Evolutionary conservation across 192 early-diverging fungal genomes (phyloP), one percentile per base, ranked within the genome.

Genomic region (Diversispora eburnea): DNA sequence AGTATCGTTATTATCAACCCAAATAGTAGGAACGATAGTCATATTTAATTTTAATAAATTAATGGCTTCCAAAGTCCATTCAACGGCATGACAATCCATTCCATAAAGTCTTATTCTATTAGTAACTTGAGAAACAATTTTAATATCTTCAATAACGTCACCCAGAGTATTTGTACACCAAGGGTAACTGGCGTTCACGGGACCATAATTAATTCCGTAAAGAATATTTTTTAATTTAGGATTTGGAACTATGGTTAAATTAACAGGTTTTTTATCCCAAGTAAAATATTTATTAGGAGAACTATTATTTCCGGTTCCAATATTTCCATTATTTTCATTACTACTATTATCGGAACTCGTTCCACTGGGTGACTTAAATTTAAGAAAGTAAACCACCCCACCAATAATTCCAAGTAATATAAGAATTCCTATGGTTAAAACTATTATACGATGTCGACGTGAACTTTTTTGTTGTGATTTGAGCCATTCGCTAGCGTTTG

Each of bases 1-100:
- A 3, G 66, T 59, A 3, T 20, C 77, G 77, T 81, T 83, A 19
- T 80, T 67, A 79, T 85, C 86, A 58, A 91, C 84, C 89, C 89
- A 91, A 52, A 91, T 78, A 1, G 88, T 88, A 2, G 89, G 73
- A 67, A 86, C 78, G 0, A 89, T 70, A 65, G 85, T 86, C 87
- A 86, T 88, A 71, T 86, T 80, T 41, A 88, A 77, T 59, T 80
- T 81, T 39, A 84, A 57, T 22, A 78, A 73, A 19, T 88, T 79
- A 68, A 91, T 85, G 3, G 89, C 89, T 33, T 84, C 82, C 49
- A 91, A 68, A 5, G 88, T 82, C 9, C 80, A 80, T 69, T 89
- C 86, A 52, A 86, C 79, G 60, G 85, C 83, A 64, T 88, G 80
- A 77, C 89, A 91, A 75, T 88, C 88, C 81, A 87, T 84, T 13